These are phyloP conservation scores for Saprolegnia diclina DNA, from an alignment of 352 stramenopile species.

Conservation along the genomic window DNA sequence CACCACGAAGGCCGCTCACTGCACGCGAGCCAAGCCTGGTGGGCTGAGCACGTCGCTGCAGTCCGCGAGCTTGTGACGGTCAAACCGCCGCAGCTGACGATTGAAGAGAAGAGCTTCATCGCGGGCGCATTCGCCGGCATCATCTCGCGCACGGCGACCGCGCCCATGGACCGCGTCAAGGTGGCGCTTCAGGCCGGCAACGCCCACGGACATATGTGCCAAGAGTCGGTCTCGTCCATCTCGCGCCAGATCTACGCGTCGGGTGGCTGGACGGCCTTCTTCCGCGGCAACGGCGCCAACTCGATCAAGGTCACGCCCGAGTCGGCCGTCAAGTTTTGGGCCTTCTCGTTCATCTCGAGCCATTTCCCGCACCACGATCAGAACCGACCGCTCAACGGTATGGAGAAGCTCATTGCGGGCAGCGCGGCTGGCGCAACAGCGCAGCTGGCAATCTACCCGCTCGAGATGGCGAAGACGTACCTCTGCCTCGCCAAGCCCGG, in stretches of 20 bases:
- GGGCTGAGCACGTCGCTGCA: neutral
- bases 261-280: conserved; percentile 55
- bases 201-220: conserved; percentile 21
- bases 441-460: conserved; percentile 65
- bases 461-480: conserved; percentile 78
- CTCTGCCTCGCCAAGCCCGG: conserved; percentile 48
- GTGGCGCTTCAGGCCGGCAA: conserved; percentile 60
- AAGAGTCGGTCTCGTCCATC: conserved; percentile 31
- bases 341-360: conserved; percentile 53
- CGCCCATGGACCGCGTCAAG: conserved; percentile 69
- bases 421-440: conserved; percentile 68
- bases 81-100: neutral
- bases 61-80: neutral
- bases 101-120: conserved; percentile 63
- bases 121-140: conserved; percentile 71
- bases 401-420: conserved; percentile 54
- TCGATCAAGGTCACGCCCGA: conserved; percentile 74
- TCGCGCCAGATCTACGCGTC: conserved; percentile 53
- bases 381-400: conserved; percentile 19
- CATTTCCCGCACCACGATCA: conserved; percentile 23
- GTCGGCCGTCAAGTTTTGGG: conserved; percentile 68
- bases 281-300: conserved; percentile 76
- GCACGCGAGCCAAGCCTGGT: neutral
- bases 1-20: neutral
- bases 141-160: conserved; percentile 59